These are phyloP conservation scores for Leccinum pseudoinsigne DNA, from an alignment of 1,284 basidiomycete genomes.

Conservation along the genomic window DNA sequence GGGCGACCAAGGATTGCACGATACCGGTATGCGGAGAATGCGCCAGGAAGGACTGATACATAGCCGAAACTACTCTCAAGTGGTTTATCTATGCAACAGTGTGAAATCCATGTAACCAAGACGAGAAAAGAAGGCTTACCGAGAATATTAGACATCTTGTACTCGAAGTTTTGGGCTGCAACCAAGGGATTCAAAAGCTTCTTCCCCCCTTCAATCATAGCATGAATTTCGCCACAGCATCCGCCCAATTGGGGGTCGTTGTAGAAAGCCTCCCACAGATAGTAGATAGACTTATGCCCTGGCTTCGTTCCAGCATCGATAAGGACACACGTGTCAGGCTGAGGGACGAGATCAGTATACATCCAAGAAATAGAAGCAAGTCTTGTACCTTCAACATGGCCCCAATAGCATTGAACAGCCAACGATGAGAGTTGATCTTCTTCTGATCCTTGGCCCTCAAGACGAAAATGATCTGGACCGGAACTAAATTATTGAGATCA, in stretches of 20 bases:
- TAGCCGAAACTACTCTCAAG: slow-evolving; percentile 96
- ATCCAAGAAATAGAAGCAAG: slow-evolving; percentile 10
- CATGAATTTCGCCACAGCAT: slow-evolving; percentile 91
- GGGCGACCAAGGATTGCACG: slow-evolving; percentile 91
- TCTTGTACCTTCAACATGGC: slow-evolving; percentile 65
- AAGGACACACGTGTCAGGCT: slow-evolving; percentile 90
- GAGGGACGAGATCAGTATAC: slow-evolving; percentile 12
- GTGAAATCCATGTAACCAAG: slow-evolving; percentile 8
- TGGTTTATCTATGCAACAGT: slow-evolving; percentile 68
- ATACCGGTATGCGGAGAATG: slow-evolving; percentile 94
- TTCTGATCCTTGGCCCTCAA: slow-evolving; percentile 97
- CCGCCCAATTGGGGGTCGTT: slow-evolving; percentile 76
- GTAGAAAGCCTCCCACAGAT: slow-evolving; percentile 94
- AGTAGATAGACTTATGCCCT: slow-evolving; percentile 95
- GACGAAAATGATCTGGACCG: slow-evolving; percentile 94
- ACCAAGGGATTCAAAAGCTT: slow-evolving; percentile 94
- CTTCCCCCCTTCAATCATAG: slow-evolving; percentile 91
- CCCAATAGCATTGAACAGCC: slow-evolving; percentile 98
- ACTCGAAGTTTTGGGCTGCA: slow-evolving; percentile 98
- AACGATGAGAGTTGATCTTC: slow-evolving; percentile 96
- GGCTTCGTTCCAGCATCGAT: slow-evolving; percentile 97
- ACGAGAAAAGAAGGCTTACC: slow-evolving; percentile 44
- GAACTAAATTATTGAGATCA: slow-evolving; percentile 89
- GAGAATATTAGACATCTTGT: slow-evolving; percentile 96
- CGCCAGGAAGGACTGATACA: slow-evolving; percentile 93